Base-by-base conservation (phyloP, 1,139 yeast species). In the Geotrichum candidum region DNA sequence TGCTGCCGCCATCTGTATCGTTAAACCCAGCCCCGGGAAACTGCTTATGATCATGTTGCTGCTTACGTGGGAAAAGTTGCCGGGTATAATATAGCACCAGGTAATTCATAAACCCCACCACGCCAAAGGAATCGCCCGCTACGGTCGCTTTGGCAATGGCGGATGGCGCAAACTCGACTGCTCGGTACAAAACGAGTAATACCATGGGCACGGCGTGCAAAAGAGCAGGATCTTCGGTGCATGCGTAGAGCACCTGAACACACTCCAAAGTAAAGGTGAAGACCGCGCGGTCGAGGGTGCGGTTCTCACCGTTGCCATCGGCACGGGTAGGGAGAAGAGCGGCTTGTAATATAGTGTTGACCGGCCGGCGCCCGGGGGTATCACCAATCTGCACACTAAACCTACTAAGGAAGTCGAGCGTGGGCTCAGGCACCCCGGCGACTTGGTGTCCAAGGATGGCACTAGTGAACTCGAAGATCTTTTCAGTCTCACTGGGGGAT, bases 81-180 rank as follows among this genome's bases (percentile, higher is more conserved):
- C 45, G 45, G 18, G n/a, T 38, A n/a, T 38, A 38, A 6, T 38
- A 38, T 10, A 38, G 6, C 15, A 38, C 18, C 45, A 38, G 10
- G 18, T 38, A 38, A 38, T 38, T 38, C 45, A 38, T 38, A 38
- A 38, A 38, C n/a, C 45, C 45, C 6, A n/a, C 45, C 45, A 38
- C 45, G 45, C 45, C 18, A 13, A 38, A 38, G 18, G n/a, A n/a
- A n/a, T 38, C 45, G 13, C 45, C 45, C 18, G 45, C 18, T 6
- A 38, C 18, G 18, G 45, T 38, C 13, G 15, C 45, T 13, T 38
- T n/a, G 3, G 45, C 45, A 15, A 38, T 38, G 18, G 45, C 45
- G 1, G 18, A 13, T 0, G 87, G 84, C 65, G 86, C 77, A 70
- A 84, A 86, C 53, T 74, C 77, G 13, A 85, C 72, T 1, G 84